Percentiles rank a stretch among this genome's conserved stretches.
Conservation (phyloP, 257 asterid genomes). For the Scutellaria minor region DNA sequence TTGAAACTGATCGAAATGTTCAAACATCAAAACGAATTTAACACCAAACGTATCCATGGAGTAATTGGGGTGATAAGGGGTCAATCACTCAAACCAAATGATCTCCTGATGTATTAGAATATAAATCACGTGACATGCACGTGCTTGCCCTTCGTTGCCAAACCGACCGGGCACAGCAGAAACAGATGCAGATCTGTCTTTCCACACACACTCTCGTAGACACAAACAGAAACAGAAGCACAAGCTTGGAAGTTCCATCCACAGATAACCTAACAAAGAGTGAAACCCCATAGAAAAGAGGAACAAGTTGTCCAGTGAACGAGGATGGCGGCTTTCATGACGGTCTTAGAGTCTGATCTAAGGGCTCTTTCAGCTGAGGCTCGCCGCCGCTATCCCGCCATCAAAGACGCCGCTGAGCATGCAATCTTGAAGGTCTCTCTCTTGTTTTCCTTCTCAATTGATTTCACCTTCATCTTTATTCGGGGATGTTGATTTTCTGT, state of each 20-base stretch:
- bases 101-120: too few species aligned
- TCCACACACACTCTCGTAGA: constrained; percentile 3
- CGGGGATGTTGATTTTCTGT: neutral
- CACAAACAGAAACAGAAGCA: neutral
- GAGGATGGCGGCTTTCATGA: constrained; percentile 91
- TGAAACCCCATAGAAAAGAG: neutral
- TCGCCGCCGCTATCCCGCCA: constrained; percentile 96
- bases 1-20: too few species aligned
- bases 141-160: constrained; percentile 26
- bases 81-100: too few species aligned
- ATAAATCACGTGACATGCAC: constrained; percentile 32
- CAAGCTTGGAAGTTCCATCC: constrained; percentile 7
- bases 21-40: too few species aligned
- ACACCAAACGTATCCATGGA: too few species aligned
- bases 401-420: constrained; percentile 98
- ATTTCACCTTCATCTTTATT: neutral
- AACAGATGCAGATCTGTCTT: constrained; percentile 42
- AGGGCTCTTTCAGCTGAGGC: constrained; percentile 96
- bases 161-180: constrained; percentile 28
- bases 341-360: constrained; percentile 96
- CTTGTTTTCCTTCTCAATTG: neutral
- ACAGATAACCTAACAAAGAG: neutral
- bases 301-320: constrained; percentile 7
- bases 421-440: constrained; percentile 80
- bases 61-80: too few species aligned